Evolutionary conservation across 129 eudicot species (phyloP), one percentile per base, ranked within the genome.

Genomic region (Lactuca saligna): DNA sequence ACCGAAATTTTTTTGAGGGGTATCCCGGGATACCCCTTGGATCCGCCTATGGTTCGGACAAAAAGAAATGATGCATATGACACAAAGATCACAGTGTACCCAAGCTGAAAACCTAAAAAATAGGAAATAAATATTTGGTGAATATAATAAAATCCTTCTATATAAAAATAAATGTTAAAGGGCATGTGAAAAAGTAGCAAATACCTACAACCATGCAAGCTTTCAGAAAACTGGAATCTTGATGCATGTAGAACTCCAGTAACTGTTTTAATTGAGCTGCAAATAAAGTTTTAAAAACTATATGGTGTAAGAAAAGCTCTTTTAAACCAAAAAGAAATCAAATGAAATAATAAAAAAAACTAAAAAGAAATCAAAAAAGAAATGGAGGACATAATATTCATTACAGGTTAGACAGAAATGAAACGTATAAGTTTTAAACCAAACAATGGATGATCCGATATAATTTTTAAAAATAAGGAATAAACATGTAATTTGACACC

Each of bases 181-280:
- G 1, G 71, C 38, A 17, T 35, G 46, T 44, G 50, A 61, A 11
- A 48, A 66, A 64, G 17, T 54, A 49, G 46, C n/a, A 72, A 72
- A 51, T 79, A 89, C 96, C 96, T 73, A 86, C 95, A 51, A 78
- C 86, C 64, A 81, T 70, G 15, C 75, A 81, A 63, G 91, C 96
- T 72, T 68, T 83, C 48, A 79, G 69, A 9, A 84, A 73, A 81
- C 86, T 85, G 76, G 55, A 46, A 59, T 82, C 73, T 75, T 70
- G 76, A 62, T 78, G 91, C 76, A 67, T 61, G 75, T 75, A 84
- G 51, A 71, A 69, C 85, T 92, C 96, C 79, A 84, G 69, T 17
- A 92, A 79, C 77, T 92, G 96, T 39, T 89, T 88, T 79, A 89
- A 73, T 75, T 92, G 98, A 77, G 98, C 98, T 88, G 88, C 78